These are phyloP conservation scores for Claviceps pusilla DNA, from an alignment of 2,329 filamentous ascomycete genomes.

Conservation along the genomic window DNA sequence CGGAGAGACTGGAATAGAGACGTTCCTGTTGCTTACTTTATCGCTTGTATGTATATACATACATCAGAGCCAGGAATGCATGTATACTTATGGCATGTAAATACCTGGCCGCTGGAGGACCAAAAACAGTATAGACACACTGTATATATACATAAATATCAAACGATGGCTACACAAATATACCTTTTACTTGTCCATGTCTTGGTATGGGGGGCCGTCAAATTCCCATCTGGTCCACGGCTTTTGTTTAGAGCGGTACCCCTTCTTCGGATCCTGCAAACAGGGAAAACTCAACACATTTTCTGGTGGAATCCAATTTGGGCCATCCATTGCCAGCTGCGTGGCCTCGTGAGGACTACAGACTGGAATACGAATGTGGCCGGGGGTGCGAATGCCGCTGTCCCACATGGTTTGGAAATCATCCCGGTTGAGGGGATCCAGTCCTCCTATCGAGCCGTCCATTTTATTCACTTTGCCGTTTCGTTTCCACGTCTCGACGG, in stretches of 20 bases:
- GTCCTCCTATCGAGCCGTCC: neutral
- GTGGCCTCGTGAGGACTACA: neutral
- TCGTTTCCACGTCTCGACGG: neutral
- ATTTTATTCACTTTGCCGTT: neutral
- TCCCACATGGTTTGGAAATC: neutral
- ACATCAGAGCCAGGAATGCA: too few species aligned
- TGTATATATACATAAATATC: too few species aligned
- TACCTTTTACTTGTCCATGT: too few species aligned
- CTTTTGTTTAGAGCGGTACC: neutral
- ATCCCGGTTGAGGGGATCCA: neutral
- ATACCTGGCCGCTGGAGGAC: too few species aligned
- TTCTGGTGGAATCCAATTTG: neutral
- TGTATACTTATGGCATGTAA: too few species aligned
- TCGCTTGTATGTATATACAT: neutral
- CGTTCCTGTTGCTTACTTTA: neutral
- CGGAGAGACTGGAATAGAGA: slow-evolving; percentile 54
- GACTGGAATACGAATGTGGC: neutral
- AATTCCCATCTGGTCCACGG: too few species aligned
- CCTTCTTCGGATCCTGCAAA: neutral
- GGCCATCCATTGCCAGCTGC: neutral
- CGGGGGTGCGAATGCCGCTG: neutral
- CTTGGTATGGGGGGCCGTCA: too few species aligned
- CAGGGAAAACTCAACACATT: neutral
- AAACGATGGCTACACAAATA: too few species aligned
- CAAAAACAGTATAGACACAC: too few species aligned